These are phyloP conservation scores for Akanthomyces uredinophilus DNA, from an alignment of 2,329 filamentous ascomycete species.

Conservation along the genomic window DNA sequence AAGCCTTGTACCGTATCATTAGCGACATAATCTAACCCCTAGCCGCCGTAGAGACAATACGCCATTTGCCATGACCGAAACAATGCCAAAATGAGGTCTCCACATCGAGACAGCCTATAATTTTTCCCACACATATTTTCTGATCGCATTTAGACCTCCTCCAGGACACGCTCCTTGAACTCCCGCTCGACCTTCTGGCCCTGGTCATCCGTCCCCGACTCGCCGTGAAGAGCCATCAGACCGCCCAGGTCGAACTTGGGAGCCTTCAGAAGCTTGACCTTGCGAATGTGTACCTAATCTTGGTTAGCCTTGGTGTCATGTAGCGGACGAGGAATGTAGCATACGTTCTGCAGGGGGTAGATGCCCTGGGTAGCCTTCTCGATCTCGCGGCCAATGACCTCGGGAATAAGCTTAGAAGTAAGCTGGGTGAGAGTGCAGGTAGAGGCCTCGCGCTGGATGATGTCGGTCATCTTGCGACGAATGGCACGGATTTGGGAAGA, in stretches of 20 bases:
- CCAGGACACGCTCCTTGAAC: slow-evolving; percentile 97
- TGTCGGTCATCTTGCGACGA: slow-evolving; percentile 99
- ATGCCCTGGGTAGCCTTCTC: slow-evolving; percentile 99
- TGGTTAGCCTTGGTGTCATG: slow-evolving; percentile 1
- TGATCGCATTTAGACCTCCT: slow-evolving; percentile 70
- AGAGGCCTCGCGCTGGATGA: slow-evolving; percentile 93
- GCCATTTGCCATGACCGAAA: slow-evolving; percentile 41
- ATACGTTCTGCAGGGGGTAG: slow-evolving; percentile 98
- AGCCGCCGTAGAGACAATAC: slow-evolving; percentile 39
- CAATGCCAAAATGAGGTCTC: slow-evolving; percentile 28
- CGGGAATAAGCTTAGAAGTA: slow-evolving; percentile 96
- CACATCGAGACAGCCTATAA: slow-evolving; percentile 6
- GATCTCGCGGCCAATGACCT: slow-evolving; percentile 99
- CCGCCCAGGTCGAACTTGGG: slow-evolving; percentile 99
- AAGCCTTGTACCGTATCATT: slow-evolving; percentile 31
- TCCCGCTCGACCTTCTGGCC: slow-evolving; percentile 98
- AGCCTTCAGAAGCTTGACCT: slow-evolving; percentile 98
- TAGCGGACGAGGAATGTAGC: slow-evolving; percentile 28
- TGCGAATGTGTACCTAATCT: slow-evolving; percentile 93
- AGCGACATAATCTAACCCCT: slow-evolving; percentile 36
- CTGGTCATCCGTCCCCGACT: slow-evolving; percentile 91
- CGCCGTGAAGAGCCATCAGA: slow-evolving; percentile 93
- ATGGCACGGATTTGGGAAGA: slow-evolving; percentile 97
- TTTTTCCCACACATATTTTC: slow-evolving; percentile 15
- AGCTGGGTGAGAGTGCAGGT: slow-evolving; percentile 94